phyloP scores from a whole-genome alignment of 805 yeast genomes.

The Metschnikowia sp. region DNA sequence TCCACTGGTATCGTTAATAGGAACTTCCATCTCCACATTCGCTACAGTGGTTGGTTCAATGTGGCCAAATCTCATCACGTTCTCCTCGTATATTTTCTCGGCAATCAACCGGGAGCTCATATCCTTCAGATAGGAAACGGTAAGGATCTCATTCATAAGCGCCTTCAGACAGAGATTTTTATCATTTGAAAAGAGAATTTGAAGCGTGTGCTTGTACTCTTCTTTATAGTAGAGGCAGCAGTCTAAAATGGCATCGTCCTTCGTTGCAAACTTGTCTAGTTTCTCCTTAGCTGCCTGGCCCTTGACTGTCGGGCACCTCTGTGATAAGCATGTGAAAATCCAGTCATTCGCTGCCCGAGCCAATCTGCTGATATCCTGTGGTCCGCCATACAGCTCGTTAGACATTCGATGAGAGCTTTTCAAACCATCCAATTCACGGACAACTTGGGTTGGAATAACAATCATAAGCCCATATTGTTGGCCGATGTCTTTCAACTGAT shows the following conservation, averaged over 20 bases:
- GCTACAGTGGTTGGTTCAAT: slow-evolving; percentile 7
- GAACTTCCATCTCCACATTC: slow-evolving; percentile 9
- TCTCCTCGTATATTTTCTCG: slow-evolving; percentile 37
- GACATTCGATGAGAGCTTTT: slow-evolving; percentile 37
- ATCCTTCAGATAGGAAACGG: slow-evolving; percentile 50
- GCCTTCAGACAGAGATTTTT: slow-evolving; percentile 81
- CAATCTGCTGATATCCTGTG: slow-evolving; percentile 44
- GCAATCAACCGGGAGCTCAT: slow-evolving; percentile 48
- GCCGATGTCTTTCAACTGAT: slow-evolving; percentile 45
- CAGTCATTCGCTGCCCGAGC: slow-evolving; percentile 78
- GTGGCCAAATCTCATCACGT: slow-evolving; percentile 22
- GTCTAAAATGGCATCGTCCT: slow-evolving; percentile 85
- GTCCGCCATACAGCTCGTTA: slow-evolving; percentile 11
- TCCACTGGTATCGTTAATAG: background rate
- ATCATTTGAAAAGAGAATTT: slow-evolving; percentile 75
- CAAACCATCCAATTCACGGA: slow-evolving; percentile 80
- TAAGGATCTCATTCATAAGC: slow-evolving; percentile 57
- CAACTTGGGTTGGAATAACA: slow-evolving; percentile 67
- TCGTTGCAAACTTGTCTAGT: slow-evolving; percentile 41
- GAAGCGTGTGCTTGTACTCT: slow-evolving; percentile 32
- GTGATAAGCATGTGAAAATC: slow-evolving; percentile 63
- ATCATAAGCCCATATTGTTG: slow-evolving; percentile 44
- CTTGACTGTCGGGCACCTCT: slow-evolving; percentile 44
- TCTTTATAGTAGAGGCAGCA: slow-evolving; percentile 67
- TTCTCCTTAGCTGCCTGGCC: slow-evolving; percentile 64